A percentile compares a stretch with the other conserved stretches of the same genome.
phyloP scores from a whole-genome alignment of 805 yeast genomes.

The Sungouiozyma intestinalis region DNA sequence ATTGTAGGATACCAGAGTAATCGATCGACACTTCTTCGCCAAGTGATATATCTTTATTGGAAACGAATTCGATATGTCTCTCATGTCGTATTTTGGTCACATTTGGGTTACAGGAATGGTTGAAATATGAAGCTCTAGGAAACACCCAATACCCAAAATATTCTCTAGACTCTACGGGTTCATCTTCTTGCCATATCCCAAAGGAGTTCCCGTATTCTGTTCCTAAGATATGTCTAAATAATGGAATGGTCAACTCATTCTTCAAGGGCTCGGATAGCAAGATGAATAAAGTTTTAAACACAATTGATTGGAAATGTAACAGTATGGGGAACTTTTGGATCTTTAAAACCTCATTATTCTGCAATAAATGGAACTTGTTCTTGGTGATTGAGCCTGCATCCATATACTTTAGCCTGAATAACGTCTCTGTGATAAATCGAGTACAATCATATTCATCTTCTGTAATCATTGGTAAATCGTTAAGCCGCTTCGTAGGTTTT shows the following conservation, averaged over 20 bases:
- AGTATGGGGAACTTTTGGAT: slow-evolving; percentile 38
- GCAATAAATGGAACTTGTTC: slow-evolving; percentile 32
- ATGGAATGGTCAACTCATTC: slow-evolving; percentile 29
- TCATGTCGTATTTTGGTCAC: slow-evolving; percentile 34
- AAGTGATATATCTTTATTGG: slow-evolving; percentile 30
- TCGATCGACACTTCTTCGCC: slow-evolving; percentile 49
- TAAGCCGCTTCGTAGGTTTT: slow-evolving; percentile 30
- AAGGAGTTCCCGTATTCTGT: slow-evolving; percentile 57
- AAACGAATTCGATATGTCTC: slow-evolving; percentile 32
- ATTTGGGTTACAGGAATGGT: slow-evolving; percentile 57
- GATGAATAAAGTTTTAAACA: slow-evolving; percentile 38
- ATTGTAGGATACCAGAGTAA: slow-evolving; percentile 40
- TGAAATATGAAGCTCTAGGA: slow-evolving; percentile 57
- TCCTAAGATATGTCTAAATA: slow-evolving; percentile 42
- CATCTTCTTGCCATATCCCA: slow-evolving; percentile 50
- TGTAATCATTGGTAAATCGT: slow-evolving; percentile 35
- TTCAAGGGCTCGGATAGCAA: slow-evolving; percentile 31
- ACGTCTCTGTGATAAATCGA: slow-evolving; percentile 35
- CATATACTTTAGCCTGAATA: slow-evolving; percentile 26
- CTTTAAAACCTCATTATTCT: slow-evolving; percentile 42
- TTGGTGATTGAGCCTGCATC: slow-evolving; percentile 9
- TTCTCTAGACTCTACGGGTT: slow-evolving; percentile 37
- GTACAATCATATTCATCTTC: slow-evolving; percentile 44
- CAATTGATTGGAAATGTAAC: slow-evolving; percentile 36
- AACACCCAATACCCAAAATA: slow-evolving; percentile 51